phyloP scores from a whole-genome alignment of 2,329 filamentous ascomycete genomes.

The Trichoderma sp. region DNA sequence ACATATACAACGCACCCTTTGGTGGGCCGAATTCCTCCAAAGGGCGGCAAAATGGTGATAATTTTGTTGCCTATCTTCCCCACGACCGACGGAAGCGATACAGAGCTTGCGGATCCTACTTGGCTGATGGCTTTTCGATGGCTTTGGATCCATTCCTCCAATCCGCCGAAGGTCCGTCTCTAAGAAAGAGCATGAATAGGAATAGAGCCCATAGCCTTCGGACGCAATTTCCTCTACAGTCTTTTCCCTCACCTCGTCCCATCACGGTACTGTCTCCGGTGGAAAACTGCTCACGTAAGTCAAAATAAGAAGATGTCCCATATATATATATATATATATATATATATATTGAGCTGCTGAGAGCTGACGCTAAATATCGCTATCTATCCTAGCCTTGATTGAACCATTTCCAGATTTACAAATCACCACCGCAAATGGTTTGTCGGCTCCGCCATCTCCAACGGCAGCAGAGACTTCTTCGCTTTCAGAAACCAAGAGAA shows the following conservation, averaged over 20 bases:
- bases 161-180: background rate
- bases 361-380: background rate
- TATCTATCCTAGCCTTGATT: background rate
- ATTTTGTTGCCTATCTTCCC: background rate
- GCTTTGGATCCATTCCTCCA: background rate
- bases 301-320: background rate
- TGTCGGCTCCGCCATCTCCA: background rate
- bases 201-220: background rate
- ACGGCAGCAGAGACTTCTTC: background rate
- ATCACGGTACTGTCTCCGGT: background rate
- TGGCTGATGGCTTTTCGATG: background rate
- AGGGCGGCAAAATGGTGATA: conserved; percentile 2
- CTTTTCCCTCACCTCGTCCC: background rate
- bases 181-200: background rate
- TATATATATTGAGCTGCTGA: too few species aligned
- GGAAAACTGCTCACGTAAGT: background rate
- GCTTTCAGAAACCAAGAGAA: background rate
- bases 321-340: too few species aligned
- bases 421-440: background rate
- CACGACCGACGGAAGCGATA: conserved; percentile 5
- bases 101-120: conserved; percentile 1
- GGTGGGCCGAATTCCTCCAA: background rate
- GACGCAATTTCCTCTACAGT: background rate
- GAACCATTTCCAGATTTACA: background rate
- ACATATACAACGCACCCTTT: background rate